These are phyloP conservation scores for Teratosphaeria gauchensis DNA, from an alignment of 2,329 filamentous ascomycete genomes.

Conservation along the genomic window DNA sequence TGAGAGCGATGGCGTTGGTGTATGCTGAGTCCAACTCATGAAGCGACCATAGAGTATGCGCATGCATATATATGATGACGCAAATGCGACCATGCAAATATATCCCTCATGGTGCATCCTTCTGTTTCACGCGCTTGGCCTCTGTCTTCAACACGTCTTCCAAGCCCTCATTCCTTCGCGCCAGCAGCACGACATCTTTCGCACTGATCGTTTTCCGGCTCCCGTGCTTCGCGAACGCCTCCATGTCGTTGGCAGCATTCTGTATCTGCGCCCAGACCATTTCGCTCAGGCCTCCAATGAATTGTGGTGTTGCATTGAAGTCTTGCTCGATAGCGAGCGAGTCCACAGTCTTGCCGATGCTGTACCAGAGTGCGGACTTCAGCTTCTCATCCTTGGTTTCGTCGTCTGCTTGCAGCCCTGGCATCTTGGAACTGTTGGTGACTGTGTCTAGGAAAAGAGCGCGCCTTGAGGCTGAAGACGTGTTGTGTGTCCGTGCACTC, in stretches of 20 bases:
- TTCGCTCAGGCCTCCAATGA: conserved; percentile 58
- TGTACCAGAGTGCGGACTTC: conserved; percentile 77
- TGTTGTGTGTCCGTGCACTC: not conserved
- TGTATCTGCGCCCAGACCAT: conserved; percentile 67
- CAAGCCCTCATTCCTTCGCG: conserved; percentile 77
- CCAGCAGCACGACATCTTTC: conserved; percentile 79
- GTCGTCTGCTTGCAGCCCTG: conserved; percentile 4
- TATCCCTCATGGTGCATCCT: conserved; percentile 3
- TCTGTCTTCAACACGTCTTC: conserved; percentile 63
- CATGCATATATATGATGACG: not conserved
- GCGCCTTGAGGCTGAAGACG: not conserved
- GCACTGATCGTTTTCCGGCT: conserved; percentile 70
- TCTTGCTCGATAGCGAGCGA: conserved; percentile 64
- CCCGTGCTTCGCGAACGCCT: conserved; percentile 64
- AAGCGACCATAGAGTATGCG: not conserved
- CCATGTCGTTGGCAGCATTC: conserved; percentile 43
- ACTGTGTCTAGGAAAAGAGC: not conserved
- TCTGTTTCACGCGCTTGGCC: conserved; percentile 42
- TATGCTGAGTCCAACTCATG: not conserved
- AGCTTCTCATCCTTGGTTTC: conserved; percentile 49
- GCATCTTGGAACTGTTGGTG: conserved; percentile 1
- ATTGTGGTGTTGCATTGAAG: conserved; percentile 63
- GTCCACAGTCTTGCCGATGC: conserved; percentile 79
- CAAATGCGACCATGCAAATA: not conserved
- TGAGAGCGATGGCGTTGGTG: not conserved